Conservation (phyloP, 768 basidiomycete species). For the Suillus fuscotomentosus region DNA sequence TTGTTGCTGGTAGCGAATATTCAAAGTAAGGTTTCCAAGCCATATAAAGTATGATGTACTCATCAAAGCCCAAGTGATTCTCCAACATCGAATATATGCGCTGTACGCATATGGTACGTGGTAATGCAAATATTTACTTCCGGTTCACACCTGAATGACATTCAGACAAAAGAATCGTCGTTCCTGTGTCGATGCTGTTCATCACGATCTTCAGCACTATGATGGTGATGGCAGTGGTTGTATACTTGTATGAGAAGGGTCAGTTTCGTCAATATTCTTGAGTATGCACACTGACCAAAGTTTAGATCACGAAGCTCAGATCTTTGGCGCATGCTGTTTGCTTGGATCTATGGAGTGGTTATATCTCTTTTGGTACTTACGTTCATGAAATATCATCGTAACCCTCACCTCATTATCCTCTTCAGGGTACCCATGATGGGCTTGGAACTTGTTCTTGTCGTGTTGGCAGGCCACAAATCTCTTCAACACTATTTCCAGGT, state of each 20-base stretch:
- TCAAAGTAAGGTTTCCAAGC: slow-evolving; percentile 1
- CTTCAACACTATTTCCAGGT: slow-evolving; percentile 6
- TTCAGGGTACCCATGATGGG: slow-evolving; percentile 8
- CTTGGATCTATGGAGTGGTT: slow-evolving; percentile 1
- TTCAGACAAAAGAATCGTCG: slow-evolving; percentile 4
- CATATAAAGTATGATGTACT: neutral
- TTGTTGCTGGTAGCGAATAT: slow-evolving; percentile 5
- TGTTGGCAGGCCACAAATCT: slow-evolving; percentile 8
- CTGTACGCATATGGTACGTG: slow-evolving; percentile 6
- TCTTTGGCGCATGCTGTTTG: slow-evolving; percentile 4
- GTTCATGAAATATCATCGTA: neutral
- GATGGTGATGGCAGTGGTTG: slow-evolving; percentile 4
- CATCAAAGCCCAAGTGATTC: slow-evolving; percentile 5
- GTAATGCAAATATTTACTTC: no score
- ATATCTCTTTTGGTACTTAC: slow-evolving; percentile 7
- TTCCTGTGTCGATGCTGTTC: slow-evolving; percentile 2
- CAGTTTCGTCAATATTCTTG: neutral
- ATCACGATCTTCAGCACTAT: neutral
- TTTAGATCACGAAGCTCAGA: slow-evolving; percentile 1
- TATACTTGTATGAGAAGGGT: slow-evolving; percentile 5
- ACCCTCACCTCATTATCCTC: neutral
- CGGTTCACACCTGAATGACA: neutral
- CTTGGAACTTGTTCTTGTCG: slow-evolving; percentile 8
- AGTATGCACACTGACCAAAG: neutral
- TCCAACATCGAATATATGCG: slow-evolving; percentile 4